Evolutionary conservation across 805 yeast species (phyloP).

Genomic region (Teunomyces lycoperdinae): DNA sequence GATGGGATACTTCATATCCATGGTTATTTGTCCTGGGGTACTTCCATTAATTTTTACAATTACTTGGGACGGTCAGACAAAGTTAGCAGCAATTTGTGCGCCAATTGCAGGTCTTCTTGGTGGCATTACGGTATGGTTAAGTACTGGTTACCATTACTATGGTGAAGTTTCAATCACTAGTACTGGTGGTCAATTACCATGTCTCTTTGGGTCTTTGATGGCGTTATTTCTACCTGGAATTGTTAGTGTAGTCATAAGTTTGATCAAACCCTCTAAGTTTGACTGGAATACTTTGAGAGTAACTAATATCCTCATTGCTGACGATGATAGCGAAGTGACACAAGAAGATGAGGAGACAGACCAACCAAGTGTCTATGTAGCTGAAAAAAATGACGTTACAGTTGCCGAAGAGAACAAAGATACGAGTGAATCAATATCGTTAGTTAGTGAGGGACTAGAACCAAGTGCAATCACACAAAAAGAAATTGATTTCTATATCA

Average conservation of each 20-base stretch:
- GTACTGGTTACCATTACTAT: slow-evolving; percentile 25
- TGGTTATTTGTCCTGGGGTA: slow-evolving; percentile 39
- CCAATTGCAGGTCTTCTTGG: slow-evolving; percentile 28
- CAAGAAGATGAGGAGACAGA: not conserved
- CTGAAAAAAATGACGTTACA: not conserved
- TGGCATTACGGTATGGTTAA: slow-evolving; percentile 31
- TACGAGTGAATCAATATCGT: not conserved
- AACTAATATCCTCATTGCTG: slow-evolving; percentile 13
- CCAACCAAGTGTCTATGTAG: not conserved
- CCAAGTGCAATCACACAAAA: not conserved
- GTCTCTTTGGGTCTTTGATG: slow-evolving; percentile 32
- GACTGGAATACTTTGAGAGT: slow-evolving; percentile 26
- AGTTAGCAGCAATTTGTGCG: slow-evolving; percentile 26
- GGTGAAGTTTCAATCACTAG: slow-evolving; percentile 24
- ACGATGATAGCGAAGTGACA: not conserved
- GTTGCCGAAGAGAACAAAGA: not conserved
- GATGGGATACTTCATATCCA: slow-evolving; percentile 34
- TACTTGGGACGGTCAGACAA: slow-evolving; percentile 31
- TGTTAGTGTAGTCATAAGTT: slow-evolving; percentile 5
- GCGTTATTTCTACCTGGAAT: slow-evolving; percentile 30
- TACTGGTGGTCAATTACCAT: slow-evolving; percentile 31
- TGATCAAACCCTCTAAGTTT: slow-evolving; percentile 17
- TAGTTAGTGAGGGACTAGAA: slow-evolving; percentile 1
- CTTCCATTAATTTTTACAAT: slow-evolving; percentile 33
- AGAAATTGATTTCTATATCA: slow-evolving; percentile 15